These are phyloP conservation scores for Acanthamoeba healyi DNA, from an alignment of 208 protist species.

Conservation along the genomic window DNA sequence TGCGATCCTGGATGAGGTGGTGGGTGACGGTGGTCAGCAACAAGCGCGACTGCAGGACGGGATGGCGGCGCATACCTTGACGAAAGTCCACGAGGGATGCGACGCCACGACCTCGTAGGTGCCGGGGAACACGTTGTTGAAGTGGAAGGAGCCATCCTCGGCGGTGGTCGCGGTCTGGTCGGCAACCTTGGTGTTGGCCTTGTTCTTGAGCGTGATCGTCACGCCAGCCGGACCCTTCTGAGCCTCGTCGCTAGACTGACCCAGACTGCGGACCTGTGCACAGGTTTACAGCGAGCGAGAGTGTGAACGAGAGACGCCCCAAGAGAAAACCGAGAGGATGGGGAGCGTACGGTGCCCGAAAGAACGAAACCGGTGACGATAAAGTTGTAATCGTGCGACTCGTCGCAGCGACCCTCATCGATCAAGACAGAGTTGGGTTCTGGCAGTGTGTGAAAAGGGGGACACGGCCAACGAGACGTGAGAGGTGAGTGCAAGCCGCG, in stretches of 20 bases:
- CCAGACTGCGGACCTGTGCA: conserved; percentile 6
- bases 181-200: conserved; percentile 8
- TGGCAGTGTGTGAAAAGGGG: conserved; percentile 19
- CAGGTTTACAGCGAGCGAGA: too few species aligned
- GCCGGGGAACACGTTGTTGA: conserved; percentile 69
- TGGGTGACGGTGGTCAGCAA: too few species aligned
- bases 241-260: not conserved
- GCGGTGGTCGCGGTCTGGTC: not conserved
- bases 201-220: conserved; percentile 4
- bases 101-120: conserved; percentile 44
- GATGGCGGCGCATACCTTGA: too few species aligned
- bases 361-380: conserved; percentile 76
- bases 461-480: too few species aligned
- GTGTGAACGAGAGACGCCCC: not conserved
- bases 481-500: too few species aligned
- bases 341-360: conserved; percentile 49
- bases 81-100: conserved; percentile 70
- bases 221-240: not conserved
- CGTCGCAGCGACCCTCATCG: conserved; percentile 15
- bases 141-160: conserved; percentile 34
- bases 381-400: conserved; percentile 70
- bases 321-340: not conserved
- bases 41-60: too few species aligned
- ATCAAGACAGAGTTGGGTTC: conserved; percentile 40
- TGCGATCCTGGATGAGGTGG: not conserved